Conservation (phyloP, 2,329 filamentous ascomycete genomes). For the Penicillium frequentans region DNA sequence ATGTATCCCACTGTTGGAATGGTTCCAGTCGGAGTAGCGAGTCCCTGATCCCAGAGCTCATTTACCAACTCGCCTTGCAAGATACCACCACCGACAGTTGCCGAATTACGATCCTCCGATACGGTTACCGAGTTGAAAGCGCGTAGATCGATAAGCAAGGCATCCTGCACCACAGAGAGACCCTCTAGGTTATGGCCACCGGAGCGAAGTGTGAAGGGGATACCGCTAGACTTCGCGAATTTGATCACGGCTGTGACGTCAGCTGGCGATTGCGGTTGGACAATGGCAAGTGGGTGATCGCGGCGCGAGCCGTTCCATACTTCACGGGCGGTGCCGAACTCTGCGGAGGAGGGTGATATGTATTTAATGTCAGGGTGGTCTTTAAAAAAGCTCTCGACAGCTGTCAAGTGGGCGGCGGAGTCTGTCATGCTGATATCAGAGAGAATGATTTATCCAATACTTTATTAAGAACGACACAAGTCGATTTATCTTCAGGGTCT, state of each 20-base stretch:
- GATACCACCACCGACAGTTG: slow-evolving; percentile 13
- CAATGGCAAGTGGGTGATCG: slow-evolving; percentile 9
- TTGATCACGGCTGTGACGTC: slow-evolving; percentile 11
- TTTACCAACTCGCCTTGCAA: slow-evolving; percentile 7
- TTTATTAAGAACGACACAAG: too few species aligned
- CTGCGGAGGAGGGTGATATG: slow-evolving; percentile 2
- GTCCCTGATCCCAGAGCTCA: slow-evolving; percentile 5
- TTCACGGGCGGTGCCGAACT: neutral
- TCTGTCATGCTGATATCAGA: neutral
- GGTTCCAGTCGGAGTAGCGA: slow-evolving; percentile 13
- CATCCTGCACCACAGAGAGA: slow-evolving; percentile 2
- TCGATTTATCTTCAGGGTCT: too few species aligned
- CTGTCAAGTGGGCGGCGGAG: neutral
- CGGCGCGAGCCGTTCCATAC: slow-evolving; percentile 5
- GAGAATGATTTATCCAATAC: too few species aligned
- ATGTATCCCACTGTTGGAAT: slow-evolving; percentile 31
- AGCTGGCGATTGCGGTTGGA: slow-evolving; percentile 8
- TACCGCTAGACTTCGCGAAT: neutral
- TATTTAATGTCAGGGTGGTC: slow-evolving; percentile 8
- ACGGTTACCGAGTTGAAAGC: slow-evolving; percentile 8
- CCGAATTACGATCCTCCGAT: slow-evolving; percentile 4
- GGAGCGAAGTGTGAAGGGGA: slow-evolving; percentile 16
- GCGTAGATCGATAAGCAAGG: slow-evolving; percentile 17
- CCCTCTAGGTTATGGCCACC: slow-evolving; percentile 21
- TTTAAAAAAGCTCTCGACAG: slow-evolving; percentile 5